Percentiles rank a stretch among this genome's conserved stretches.
Evolutionary conservation across 2,329 filamentous ascomycete genomes (phyloP).

Genomic region (Cladosporium sp.): DNA sequence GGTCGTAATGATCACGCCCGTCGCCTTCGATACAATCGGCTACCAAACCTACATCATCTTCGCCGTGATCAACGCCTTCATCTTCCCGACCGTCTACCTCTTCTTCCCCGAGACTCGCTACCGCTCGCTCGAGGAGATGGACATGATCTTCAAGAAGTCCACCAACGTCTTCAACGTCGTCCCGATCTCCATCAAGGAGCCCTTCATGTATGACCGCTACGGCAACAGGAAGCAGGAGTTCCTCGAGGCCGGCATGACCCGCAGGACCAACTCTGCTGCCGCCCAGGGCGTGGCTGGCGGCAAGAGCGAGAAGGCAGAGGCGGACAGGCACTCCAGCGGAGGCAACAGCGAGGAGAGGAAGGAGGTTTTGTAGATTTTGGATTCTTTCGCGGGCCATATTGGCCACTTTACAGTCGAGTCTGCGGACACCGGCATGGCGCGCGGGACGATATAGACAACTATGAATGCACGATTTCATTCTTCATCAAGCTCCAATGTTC

Average conservation of each 20-base stretch:
- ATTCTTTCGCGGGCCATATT: no score
- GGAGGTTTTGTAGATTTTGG: not conserved
- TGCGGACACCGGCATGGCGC: no score
- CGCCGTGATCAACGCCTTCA: conserved; percentile 57
- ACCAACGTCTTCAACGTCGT: conserved; percentile 54
- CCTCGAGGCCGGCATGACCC: conserved; percentile 30
- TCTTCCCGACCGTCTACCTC: conserved; percentile 42
- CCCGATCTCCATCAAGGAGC: conserved; percentile 45
- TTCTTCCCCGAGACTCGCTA: conserved; percentile 57
- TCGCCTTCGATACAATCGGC: conserved; percentile 35
- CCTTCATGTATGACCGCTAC: conserved; percentile 52
- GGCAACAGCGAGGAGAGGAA: conserved; percentile 7
- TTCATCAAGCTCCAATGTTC: no score
- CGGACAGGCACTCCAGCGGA: not conserved
- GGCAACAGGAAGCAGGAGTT: conserved; percentile 52
- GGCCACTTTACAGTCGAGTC: no score
- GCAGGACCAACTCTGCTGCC: conserved; percentile 20
- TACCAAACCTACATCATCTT: conserved; percentile 62
- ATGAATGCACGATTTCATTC: no score
- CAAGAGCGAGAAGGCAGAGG: conserved; percentile 6
- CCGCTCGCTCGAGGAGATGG: conserved; percentile 62
- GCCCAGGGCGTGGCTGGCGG: not conserved
- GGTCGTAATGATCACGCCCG: conserved; percentile 27
- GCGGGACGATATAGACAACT: no score
- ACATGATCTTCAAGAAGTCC: conserved; percentile 42